Conservation (phyloP, 208 protist species). For the Vickermania spadyakhi region DNA sequence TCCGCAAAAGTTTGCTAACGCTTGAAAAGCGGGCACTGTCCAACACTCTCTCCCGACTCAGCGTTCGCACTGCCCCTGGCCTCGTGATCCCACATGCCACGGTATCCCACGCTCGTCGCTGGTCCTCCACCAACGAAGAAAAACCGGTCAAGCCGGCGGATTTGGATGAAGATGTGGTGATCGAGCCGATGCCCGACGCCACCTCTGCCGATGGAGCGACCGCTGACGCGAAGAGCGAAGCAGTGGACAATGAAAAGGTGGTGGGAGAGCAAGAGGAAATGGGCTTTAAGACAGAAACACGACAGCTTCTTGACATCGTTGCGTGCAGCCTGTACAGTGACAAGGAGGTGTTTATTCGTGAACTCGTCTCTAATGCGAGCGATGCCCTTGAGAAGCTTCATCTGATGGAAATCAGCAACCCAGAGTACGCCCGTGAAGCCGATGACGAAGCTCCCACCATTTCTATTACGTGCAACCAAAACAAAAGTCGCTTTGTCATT, state of each 20-base stretch:
- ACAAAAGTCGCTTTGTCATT: constrained; percentile 86
- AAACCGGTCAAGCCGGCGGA: constrained; percentile 23
- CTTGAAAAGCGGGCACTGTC: too few relatives aligned
- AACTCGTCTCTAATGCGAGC: constrained; percentile 96
- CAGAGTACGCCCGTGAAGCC: constrained; percentile 63
- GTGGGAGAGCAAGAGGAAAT: constrained; percentile 80
- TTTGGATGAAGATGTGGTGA: constrained; percentile 79
- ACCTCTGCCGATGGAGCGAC: constrained; percentile 2
- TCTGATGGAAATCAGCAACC: constrained; percentile 78
- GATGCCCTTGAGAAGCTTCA: constrained; percentile 97
- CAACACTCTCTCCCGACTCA: too few relatives aligned
- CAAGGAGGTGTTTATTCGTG: constrained; percentile 97
- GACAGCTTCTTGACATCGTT: constrained; percentile 97
- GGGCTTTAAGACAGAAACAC: constrained; percentile 97
- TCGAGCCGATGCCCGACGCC: constrained; percentile 52
- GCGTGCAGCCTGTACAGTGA: constrained; percentile 96
- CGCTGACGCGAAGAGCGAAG: constrained; percentile 4
- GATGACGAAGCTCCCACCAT: constrained; percentile 80
- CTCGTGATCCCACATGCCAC: too few relatives aligned
- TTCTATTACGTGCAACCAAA: constrained; percentile 87
- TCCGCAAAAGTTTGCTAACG: too few relatives aligned
- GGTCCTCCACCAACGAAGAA: constrained; percentile 7
- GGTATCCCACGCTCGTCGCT: constrained; percentile 1
- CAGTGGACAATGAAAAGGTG: constrained; percentile 31
- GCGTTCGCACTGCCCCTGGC: too few relatives aligned